These are phyloP conservation scores for Trypanosoma cruzi DNA, from an alignment of 208 protist genomes.

Conservation along the genomic window DNA sequence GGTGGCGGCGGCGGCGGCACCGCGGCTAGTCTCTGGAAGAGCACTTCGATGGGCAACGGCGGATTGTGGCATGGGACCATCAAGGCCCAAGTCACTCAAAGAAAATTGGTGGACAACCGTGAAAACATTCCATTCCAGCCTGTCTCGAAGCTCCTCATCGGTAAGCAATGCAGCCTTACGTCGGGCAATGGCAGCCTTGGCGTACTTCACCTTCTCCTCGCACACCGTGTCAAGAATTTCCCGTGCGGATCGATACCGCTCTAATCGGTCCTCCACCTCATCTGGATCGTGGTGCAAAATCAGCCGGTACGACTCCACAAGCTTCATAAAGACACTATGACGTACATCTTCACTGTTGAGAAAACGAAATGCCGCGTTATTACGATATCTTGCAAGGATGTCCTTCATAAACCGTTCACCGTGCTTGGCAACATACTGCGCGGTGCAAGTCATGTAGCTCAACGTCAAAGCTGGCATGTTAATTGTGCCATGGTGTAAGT, in stretches of 20 bases:
- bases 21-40: constrained; percentile 1
- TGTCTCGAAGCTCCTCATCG: constrained; percentile 81
- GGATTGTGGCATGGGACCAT: constrained; percentile 67
- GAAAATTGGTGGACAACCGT: constrained; percentile 73
- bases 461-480: constrained; percentile 70
- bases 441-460: constrained; percentile 73
- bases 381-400: constrained; percentile 56
- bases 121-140: constrained; percentile 83
- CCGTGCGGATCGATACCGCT: constrained; percentile 42
- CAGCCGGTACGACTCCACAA: constrained; percentile 77
- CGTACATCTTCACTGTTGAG: constrained; percentile 76
- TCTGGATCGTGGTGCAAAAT: constrained; percentile 70
- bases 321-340: constrained; percentile 65
- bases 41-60: constrained; percentile 39
- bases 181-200: constrained; percentile 71
- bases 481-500: constrained; percentile 64
- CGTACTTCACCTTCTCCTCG: constrained; percentile 77
- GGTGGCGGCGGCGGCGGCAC: background rate
- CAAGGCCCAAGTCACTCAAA: constrained; percentile 70
- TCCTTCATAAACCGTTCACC: constrained; percentile 71
- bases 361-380: constrained; percentile 78
- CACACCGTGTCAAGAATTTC: constrained; percentile 65
- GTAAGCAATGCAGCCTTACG: constrained; percentile 82
- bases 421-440: constrained; percentile 91
- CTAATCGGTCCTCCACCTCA: constrained; percentile 76